These are phyloP conservation scores for Aspergillus sergii DNA, from an alignment of 2,329 filamentous ascomycete species.

Conservation along the genomic window DNA sequence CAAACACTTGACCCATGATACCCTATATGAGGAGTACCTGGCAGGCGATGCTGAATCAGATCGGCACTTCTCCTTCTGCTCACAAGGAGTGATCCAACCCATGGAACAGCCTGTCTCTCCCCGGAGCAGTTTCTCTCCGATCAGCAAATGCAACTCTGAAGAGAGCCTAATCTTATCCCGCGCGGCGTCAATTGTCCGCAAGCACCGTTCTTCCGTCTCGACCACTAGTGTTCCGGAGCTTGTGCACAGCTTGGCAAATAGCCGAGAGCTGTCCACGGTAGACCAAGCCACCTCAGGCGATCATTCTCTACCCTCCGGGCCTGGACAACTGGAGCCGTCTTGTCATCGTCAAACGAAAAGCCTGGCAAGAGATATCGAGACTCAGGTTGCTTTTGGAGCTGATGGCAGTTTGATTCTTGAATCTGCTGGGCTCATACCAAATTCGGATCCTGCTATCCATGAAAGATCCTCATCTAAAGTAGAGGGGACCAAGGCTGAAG, in stretches of 20 bases:
- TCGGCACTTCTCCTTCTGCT: conserved; percentile 50
- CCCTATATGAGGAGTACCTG: conserved; percentile 45
- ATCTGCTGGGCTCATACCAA: conserved; percentile 26
- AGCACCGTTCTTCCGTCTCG: conserved; percentile 51
- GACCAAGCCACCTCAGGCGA: conserved; percentile 27
- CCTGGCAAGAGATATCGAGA: conserved; percentile 36
- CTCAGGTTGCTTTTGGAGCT: conserved; percentile 32
- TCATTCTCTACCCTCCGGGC: conserved; percentile 13
- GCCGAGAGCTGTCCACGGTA: conserved; percentile 39
- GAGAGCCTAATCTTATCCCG: conserved; percentile 58
- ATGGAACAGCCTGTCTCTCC: conserved; percentile 42
- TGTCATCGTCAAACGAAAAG: conserved; percentile 42
- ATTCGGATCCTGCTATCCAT: conserved; percentile 27
- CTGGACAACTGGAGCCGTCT: conserved; percentile 26
- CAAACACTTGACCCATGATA: conserved; percentile 37
- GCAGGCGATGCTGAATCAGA: conserved; percentile 50
- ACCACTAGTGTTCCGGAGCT: conserved; percentile 50
- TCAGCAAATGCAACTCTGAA: conserved; percentile 60
- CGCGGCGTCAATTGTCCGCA: conserved; percentile 49
- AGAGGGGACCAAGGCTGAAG: conserved; percentile 28
- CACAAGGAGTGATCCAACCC: conserved; percentile 45
- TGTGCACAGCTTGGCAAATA: conserved; percentile 43
- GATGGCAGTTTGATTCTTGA: conserved; percentile 31
- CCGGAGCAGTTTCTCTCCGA: conserved; percentile 53
- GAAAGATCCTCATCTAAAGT: conserved; percentile 42